phyloP scores from a whole-genome alignment of 495 filamentous ascomycete genomes.

The Xylaria bambusicola region DNA sequence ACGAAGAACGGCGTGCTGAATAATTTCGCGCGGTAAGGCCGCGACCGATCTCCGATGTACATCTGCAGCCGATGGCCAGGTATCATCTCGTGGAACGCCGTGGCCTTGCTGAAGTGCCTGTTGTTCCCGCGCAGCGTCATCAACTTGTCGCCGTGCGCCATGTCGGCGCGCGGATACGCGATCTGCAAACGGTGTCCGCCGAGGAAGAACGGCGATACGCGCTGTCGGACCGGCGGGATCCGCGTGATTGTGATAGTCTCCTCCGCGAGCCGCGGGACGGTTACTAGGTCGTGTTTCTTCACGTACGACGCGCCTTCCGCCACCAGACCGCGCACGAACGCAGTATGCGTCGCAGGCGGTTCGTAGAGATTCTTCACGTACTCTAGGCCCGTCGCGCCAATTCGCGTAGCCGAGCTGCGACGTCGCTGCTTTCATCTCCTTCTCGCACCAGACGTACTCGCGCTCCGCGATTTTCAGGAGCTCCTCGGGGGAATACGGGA shows the following conservation, averaged over 20 bases:
- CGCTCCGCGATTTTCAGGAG: constrained; percentile 48
- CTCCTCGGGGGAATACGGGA: constrained; percentile 51
- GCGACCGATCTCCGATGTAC: constrained; percentile 42
- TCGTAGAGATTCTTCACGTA: constrained; percentile 54
- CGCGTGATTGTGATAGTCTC: constrained; percentile 54
- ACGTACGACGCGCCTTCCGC: constrained; percentile 45
- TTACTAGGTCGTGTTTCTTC: constrained; percentile 50
- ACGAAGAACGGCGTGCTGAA: constrained; percentile 57
- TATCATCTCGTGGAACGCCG: constrained; percentile 58
- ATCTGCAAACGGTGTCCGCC: constrained; percentile 51
- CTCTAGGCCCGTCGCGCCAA: constrained; percentile 53
- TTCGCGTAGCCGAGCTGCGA: constrained; percentile 31
- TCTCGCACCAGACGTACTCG: constrained; percentile 46
- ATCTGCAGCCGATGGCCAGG: constrained; percentile 56
- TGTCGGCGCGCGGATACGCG: constrained; percentile 50
- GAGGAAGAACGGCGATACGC: constrained; percentile 56
- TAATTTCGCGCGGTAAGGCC: constrained; percentile 44
- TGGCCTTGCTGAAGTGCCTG: constrained; percentile 52
- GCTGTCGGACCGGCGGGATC: constrained; percentile 51
- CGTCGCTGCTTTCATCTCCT: constrained; percentile 43
- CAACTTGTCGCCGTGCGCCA: constrained; percentile 52
- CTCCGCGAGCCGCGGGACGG: constrained; percentile 50
- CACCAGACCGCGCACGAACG: constrained; percentile 46
- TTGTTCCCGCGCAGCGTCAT: constrained; percentile 59
- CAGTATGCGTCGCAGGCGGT: constrained; percentile 47